These are phyloP conservation scores for Hemileccinum rubropunctum DNA, from an alignment of 768 basidiomycete genomes.

Conservation along the genomic window DNA sequence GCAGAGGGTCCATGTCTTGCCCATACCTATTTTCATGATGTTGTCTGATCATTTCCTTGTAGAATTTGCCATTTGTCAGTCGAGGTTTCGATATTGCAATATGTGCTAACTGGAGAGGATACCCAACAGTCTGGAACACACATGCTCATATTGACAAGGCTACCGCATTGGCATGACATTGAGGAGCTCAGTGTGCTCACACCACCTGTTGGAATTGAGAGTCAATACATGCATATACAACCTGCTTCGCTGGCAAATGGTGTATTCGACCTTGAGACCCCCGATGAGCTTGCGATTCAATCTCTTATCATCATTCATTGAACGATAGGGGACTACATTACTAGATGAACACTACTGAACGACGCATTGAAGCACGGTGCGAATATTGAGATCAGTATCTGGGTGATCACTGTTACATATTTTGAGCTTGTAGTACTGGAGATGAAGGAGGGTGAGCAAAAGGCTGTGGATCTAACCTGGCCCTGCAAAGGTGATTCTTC, in stretches of 20 bases:
- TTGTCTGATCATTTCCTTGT: conserved; percentile 5
- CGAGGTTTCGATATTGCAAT: neutral
- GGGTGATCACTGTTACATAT: conserved; percentile 64
- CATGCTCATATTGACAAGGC: conserved; percentile 56
- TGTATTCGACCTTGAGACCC: conserved; percentile 52
- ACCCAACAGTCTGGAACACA: conserved; percentile 68
- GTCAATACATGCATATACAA: conserved; percentile 21
- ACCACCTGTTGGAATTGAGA: conserved; percentile 40
- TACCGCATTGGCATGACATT: conserved; percentile 60
- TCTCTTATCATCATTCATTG: conserved; percentile 64
- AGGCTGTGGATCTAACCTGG: conserved; percentile 18
- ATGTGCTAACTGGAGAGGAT: conserved; percentile 1
- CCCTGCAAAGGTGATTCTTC: too few species aligned
- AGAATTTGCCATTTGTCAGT: conserved; percentile 73
- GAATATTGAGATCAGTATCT: conserved; percentile 51
- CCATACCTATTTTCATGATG: neutral
- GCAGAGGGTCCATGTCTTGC: conserved; percentile 56
- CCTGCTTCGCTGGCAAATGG: neutral
- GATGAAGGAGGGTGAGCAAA: conserved; percentile 54
- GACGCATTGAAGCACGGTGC: conserved; percentile 47
- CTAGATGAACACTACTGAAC: conserved; percentile 47
- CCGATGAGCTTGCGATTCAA: conserved; percentile 69
- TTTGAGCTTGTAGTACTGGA: conserved; percentile 75
- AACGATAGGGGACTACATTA: conserved; percentile 44
- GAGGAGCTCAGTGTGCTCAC: conserved; percentile 48